Conservation (phyloP, 805 yeast genomes). For the Zygosaccharomyces bisporus region DNA sequence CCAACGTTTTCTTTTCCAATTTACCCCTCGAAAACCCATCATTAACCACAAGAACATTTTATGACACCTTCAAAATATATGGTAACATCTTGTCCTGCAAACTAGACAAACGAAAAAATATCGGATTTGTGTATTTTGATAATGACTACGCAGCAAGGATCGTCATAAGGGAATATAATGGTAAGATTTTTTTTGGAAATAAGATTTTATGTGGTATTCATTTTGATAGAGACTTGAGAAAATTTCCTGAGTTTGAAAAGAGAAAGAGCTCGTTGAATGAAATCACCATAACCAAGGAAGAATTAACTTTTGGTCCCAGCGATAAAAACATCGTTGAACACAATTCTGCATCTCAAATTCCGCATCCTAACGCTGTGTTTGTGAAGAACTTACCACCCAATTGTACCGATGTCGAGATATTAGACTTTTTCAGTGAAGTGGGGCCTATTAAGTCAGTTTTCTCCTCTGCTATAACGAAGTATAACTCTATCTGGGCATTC, state of each 20-base stretch:
- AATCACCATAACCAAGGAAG: slow-evolving; percentile 25
- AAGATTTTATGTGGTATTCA: slow-evolving; percentile 41
- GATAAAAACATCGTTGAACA: slow-evolving; percentile 8
- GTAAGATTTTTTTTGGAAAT: slow-evolving; percentile 30
- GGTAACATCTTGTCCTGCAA: slow-evolving; percentile 47
- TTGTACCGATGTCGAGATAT: slow-evolving; percentile 31
- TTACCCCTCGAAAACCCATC: slow-evolving; percentile 34
- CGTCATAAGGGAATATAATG: slow-evolving; percentile 36
- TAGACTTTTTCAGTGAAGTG: slow-evolving; percentile 29
- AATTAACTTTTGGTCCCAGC: slow-evolving; percentile 10
- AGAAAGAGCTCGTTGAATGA: slow-evolving; percentile 28
- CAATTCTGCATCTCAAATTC: slow-evolving; percentile 8
- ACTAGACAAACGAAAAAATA: slow-evolving; percentile 36
- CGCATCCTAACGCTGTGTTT: slow-evolving; percentile 35
- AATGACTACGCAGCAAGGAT: slow-evolving; percentile 33
- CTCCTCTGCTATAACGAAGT: slow-evolving; percentile 27
- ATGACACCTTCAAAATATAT: slow-evolving; percentile 46
- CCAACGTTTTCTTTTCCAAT: slow-evolving; percentile 49
- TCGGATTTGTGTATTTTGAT: slow-evolving; percentile 42
- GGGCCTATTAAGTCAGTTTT: slow-evolving; percentile 38
- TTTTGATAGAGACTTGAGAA: slow-evolving; percentile 37
- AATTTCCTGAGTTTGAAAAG: slow-evolving; percentile 33
- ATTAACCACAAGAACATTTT: slow-evolving; percentile 44
- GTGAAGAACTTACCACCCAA: slow-evolving; percentile 36
- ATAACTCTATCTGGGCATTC: slow-evolving; percentile 38